A percentile compares a stretch with the other conserved stretches of the same genome.
phyloP scores from a whole-genome alignment of 768 basidiomycete species.

The Russula abietina region DNA sequence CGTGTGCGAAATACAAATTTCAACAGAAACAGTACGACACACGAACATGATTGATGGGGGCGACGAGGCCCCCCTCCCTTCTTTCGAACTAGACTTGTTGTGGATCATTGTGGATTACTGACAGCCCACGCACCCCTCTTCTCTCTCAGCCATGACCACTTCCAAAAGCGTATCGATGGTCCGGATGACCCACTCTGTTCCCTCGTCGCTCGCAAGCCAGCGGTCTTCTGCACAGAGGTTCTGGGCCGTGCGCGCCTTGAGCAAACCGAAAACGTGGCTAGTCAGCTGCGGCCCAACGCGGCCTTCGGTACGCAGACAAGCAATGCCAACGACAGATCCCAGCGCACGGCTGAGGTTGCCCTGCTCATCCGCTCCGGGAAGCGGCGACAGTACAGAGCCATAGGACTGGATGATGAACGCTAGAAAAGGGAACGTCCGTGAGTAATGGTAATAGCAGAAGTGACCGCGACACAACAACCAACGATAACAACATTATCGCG shows the following conservation, averaged over 20 bases:
- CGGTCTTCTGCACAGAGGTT: conserved; percentile 62
- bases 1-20: conserved; percentile 14
- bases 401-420: conserved; percentile 86
- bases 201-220: conserved; percentile 82
- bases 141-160: conserved; percentile 44
- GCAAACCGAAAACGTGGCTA: conserved; percentile 85
- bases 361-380: conserved; percentile 56
- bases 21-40: conserved; percentile 1
- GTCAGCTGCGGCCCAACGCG: conserved; percentile 81
- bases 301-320: conserved; percentile 78
- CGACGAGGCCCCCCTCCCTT: conserved; percentile 24
- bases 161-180: conserved; percentile 77
- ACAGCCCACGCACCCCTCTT: no score
- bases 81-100: conserved; percentile 51
- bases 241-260: conserved; percentile 67
- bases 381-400: conserved; percentile 69
- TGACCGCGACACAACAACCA: not conserved
- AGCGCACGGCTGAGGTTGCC: conserved; percentile 81
- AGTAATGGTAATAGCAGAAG: not conserved
- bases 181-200: conserved; percentile 82
- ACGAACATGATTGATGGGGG: not conserved
- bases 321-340: conserved; percentile 79
- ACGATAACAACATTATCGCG: not conserved
- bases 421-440: conserved; percentile 30
- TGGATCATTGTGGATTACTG: conserved; percentile 27